Evolutionary conservation across 495 filamentous ascomycete species (phyloP).

Genomic region (Penicillium bovifimosum): DNA sequence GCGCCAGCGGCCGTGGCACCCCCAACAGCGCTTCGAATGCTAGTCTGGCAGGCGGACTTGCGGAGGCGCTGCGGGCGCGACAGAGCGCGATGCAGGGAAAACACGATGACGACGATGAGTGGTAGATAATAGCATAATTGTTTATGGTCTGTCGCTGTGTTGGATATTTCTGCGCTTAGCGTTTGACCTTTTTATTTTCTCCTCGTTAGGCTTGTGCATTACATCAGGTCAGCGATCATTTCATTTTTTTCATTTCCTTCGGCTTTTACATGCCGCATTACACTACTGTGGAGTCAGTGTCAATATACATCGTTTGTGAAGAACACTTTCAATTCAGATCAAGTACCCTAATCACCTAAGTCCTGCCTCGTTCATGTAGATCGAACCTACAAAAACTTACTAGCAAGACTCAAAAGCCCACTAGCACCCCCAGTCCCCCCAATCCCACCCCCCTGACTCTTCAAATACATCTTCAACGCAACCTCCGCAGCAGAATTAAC

Average conservation of each 20-base stretch:
- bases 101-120: constrained; percentile 66
- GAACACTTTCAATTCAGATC: not conserved
- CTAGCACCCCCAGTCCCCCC: constrained; percentile 41
- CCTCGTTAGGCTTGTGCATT: constrained; percentile 1
- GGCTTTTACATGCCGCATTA: not conserved
- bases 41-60: constrained; percentile 77
- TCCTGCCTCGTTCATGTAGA: not conserved
- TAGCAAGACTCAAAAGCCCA: constrained; percentile 53
- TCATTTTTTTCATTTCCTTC: not conserved
- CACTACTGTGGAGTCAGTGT: not conserved
- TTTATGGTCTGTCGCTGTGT: constrained; percentile 13
- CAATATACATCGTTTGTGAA: constrained; percentile 8
- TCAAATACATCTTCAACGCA: constrained; percentile 67
- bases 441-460: constrained; percentile 46
- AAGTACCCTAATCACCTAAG: too few species aligned
- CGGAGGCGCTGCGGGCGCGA: constrained; percentile 71
- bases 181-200: constrained; percentile 17
- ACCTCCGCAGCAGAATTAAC: constrained; percentile 56
- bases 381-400: constrained; percentile 42
- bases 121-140: constrained; percentile 31
- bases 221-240: constrained; percentile 1
- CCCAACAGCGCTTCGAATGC: constrained; percentile 60
- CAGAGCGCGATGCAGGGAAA: constrained; percentile 63
- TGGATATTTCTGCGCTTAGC: constrained; percentile 25
- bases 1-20: constrained; percentile 61